Evolutionary conservation across 176 grass and related monocot species (phyloP).

Genomic region (Chloris gayana): DNA sequence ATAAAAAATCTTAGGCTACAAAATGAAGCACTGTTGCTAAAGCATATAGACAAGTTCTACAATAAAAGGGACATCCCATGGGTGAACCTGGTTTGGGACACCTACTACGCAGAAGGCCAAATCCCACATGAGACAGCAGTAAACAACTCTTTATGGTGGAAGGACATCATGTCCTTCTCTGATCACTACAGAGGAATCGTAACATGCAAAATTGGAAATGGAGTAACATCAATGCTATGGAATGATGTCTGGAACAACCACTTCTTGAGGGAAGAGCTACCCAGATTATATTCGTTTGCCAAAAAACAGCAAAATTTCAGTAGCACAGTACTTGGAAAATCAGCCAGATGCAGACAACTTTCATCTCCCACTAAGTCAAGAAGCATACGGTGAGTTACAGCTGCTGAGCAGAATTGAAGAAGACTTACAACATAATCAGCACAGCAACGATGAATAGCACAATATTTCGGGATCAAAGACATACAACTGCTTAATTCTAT

Average conservation of each 20-base stretch:
- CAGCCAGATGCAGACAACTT: not conserved
- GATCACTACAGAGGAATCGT: not conserved
- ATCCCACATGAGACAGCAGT: not conserved
- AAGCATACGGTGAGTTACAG: not conserved
- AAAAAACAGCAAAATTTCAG: not conserved
- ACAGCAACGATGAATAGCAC: too few relatives aligned
- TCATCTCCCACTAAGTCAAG: not conserved
- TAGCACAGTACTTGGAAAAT: not conserved
- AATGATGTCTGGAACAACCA: not conserved
- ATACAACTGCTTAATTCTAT: not conserved
- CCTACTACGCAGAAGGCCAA: not conserved
- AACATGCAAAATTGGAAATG: not conserved
- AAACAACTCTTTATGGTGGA: not conserved
- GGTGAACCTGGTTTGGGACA: not conserved
- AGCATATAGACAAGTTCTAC: not conserved
- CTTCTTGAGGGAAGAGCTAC: not conserved
- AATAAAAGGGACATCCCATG: not conserved
- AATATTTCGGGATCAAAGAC: not conserved
- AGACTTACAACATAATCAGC: too few relatives aligned
- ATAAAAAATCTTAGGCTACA: not conserved
- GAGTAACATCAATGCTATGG: not conserved
- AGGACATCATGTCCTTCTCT: not conserved
- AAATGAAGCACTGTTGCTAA: not conserved
- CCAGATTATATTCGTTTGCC: not conserved
- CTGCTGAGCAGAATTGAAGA: too few relatives aligned